A percentile compares a stretch with the other conserved stretches of the same genome.
These are phyloP conservation scores for Vigna nakashimae DNA, from an alignment of 306 rosid genomes.

Conservation along the genomic window DNA sequence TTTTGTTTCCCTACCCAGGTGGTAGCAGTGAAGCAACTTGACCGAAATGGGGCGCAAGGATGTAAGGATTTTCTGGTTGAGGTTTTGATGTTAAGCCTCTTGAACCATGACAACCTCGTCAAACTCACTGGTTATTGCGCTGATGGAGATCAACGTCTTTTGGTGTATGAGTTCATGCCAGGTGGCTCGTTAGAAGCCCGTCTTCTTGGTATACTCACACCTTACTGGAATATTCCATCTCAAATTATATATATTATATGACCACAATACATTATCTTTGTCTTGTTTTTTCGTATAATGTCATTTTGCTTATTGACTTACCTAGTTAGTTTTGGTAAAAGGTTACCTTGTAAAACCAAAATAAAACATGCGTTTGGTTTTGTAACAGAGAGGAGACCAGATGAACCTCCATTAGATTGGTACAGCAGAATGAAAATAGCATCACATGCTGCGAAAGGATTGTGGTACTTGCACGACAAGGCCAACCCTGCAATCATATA, in stretches of 20 bases:
- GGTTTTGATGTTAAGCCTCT: constrained; percentile 67
- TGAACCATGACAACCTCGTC: constrained; percentile 78
- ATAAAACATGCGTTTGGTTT: background rate
- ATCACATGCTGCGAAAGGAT: constrained; percentile 64
- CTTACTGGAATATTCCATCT: background rate
- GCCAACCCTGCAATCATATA: constrained; percentile 80
- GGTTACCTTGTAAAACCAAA: constrained; percentile 15
- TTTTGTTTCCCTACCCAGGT: constrained; percentile 54
- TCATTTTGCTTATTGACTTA: background rate
- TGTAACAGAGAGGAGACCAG: constrained; percentile 52
- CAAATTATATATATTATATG: background rate
- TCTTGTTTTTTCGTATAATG: too few species aligned
- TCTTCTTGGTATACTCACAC: constrained; percentile 64
- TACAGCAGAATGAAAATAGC: constrained; percentile 76
- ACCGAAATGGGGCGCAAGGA: constrained; percentile 77
- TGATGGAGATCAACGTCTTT: constrained; percentile 93
- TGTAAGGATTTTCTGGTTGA: constrained; percentile 78
- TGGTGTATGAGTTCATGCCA: constrained; percentile 79
- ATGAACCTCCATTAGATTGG: constrained; percentile 71
- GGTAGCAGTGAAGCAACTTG: constrained; percentile 97
- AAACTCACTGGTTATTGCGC: constrained; percentile 88
- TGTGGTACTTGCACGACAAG: constrained; percentile 87
- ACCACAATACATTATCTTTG: background rate
- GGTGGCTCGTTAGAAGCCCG: constrained; percentile 66
- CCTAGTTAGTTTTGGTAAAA: background rate